A percentile compares a stretch with the other conserved stretches of the same genome.
phyloP scores from a whole-genome alignment of 208 protist species.

The Wallacemonas sp. region DNA sequence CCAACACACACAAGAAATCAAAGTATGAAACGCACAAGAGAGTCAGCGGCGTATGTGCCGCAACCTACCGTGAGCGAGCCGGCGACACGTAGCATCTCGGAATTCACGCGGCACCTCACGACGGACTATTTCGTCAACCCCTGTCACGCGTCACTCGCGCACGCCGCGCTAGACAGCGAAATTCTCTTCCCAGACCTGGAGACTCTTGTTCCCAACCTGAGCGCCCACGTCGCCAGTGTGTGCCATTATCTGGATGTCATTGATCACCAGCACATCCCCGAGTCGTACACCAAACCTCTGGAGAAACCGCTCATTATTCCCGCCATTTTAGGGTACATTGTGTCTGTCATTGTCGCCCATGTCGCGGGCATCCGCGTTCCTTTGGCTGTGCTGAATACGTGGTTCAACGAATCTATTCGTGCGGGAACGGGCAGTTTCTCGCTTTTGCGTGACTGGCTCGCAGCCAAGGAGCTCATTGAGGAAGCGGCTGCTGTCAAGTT shows the following conservation, averaged over 20 bases:
- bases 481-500: neutral
- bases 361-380: conserved; percentile 28
- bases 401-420: neutral
- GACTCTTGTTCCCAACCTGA: neutral
- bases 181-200: neutral
- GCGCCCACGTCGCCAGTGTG: conserved; percentile 10
- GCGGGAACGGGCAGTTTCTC: neutral
- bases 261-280: conserved; percentile 19
- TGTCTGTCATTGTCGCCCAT: conserved; percentile 22
- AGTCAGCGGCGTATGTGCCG: neutral
- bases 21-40: neutral
- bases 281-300: conserved; percentile 14
- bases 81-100: neutral
- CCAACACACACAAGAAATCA: neutral
- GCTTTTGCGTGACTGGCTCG: conserved; percentile 16
- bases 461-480: conserved; percentile 18
- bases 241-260: conserved; percentile 32
- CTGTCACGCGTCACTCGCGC: neutral
- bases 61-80: neutral
- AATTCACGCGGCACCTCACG: conserved; percentile 25
- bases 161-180: neutral
- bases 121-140: conserved; percentile 23
- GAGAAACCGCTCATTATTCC: conserved; percentile 30
- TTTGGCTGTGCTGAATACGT: conserved; percentile 22
- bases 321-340: conserved; percentile 26